phyloP scores from a whole-genome alignment of 495 filamentous ascomycete species.

The Podospora sp. region DNA sequence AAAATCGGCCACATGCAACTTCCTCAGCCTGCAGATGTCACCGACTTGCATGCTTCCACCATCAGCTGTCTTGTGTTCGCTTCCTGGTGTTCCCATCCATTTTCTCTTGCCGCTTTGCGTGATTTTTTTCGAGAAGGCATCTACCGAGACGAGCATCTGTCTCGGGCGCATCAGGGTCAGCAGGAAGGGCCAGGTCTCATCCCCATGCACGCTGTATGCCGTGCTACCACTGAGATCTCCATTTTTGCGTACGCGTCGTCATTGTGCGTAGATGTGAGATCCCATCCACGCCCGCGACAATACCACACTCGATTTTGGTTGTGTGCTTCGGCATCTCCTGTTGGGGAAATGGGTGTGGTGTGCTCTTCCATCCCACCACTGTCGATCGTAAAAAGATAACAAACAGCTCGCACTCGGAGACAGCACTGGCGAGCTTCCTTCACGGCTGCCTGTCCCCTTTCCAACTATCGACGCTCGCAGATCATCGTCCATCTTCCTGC shows the following conservation, averaged over 20 bases:
- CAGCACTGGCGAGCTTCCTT: no score
- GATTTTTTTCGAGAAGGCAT: background rate
- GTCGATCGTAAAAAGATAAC: background rate
- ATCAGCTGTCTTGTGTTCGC: background rate
- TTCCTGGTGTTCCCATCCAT: background rate
- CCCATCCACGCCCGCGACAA: background rate
- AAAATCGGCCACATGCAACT: constrained; percentile 38
- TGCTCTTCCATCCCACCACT: background rate
- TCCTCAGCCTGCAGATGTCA: no score
- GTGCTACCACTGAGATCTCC: background rate
- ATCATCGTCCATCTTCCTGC: no score
- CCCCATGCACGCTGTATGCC: background rate
- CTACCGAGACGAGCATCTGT: background rate
- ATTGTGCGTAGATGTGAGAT: background rate
- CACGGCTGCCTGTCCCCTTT: no score
- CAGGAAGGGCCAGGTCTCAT: background rate
- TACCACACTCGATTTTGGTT: background rate
- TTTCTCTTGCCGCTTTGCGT: background rate
- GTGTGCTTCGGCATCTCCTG: background rate
- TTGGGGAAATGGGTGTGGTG: background rate
- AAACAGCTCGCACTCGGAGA: background rate
- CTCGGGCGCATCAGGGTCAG: background rate
- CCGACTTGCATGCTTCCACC: background rate
- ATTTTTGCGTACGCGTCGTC: background rate
- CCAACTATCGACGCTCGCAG: no score